Conservation (phyloP, 148 eudicot genomes). For the Vaccinium darrowii region DNA sequence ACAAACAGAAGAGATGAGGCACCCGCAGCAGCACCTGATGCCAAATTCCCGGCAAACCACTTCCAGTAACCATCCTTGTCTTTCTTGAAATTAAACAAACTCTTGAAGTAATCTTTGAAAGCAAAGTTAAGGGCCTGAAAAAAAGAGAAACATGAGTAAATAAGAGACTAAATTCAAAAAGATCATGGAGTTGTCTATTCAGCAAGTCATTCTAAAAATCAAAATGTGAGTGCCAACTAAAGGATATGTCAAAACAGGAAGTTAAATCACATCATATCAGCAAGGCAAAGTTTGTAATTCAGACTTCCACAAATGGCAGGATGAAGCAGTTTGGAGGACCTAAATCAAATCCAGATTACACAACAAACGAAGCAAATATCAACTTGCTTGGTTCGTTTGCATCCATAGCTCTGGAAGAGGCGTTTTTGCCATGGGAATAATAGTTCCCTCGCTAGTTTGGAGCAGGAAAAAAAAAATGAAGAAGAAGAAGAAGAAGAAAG, state of each 20-base stretch:
- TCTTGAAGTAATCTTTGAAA: conserved; percentile 80
- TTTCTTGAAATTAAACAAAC: conserved; percentile 71
- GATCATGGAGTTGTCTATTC: neutral
- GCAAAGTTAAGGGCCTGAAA: conserved; percentile 91
- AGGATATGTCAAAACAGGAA: neutral
- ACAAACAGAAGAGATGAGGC: conserved; percentile 71
- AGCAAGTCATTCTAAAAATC: neutral
- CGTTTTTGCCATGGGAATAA: neutral
- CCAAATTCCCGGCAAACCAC: conserved; percentile 87
- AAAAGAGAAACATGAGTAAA: neutral
- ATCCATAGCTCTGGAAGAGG: neutral
- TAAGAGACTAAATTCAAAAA: neutral
- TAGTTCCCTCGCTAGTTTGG: neutral
- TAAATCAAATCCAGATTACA: neutral
- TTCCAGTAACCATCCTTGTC: conserved; percentile 89
- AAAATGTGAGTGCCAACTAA: neutral
- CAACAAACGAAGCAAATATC: neutral
- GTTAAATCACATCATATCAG: neutral
- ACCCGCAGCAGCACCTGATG: conserved; percentile 89
- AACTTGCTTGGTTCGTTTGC: neutral
- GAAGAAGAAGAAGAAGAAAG: neutral
- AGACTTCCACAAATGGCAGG: neutral
- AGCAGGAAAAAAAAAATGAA: neutral
- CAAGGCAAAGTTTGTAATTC: neutral
- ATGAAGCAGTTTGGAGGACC: conserved; percentile 3